Base-by-base conservation (phyloP, 2,329 filamentous ascomycete species). In the Didymella lethalis region DNA sequence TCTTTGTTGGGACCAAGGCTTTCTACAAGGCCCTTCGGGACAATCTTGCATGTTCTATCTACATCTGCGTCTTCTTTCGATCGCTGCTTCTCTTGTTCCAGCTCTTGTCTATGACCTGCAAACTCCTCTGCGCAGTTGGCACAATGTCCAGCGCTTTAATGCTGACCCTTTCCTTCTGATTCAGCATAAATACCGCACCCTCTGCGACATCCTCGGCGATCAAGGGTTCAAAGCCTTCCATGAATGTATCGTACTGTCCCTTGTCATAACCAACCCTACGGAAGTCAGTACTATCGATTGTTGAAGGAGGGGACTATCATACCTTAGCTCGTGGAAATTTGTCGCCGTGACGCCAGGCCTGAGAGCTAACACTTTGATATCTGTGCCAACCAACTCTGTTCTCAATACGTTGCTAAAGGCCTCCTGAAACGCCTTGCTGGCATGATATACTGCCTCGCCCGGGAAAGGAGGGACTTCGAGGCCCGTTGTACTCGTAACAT, bases 401-500 rank as follows among this genome's bases (percentile, higher is more conserved):
- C 82, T 71, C 10, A 85, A 73, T 1, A 77, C 76, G 54, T 85
- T 83, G 0, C 79, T 80, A 60, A 85, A 84, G 0, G 70, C 82
- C 54, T 84, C 82, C 50, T 82, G 80, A 3, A 72, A 75, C 0
- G 81, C 80, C 62, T 83, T 83, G 60, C 72, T 79, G 4, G 81
- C 75, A 57, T 83, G 81, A 53, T 83, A 82, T 8, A 84, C 80
- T 0, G 80, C 77, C 62, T 84, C 82, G 12, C 82, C 81, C 0
- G 79, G 71, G 49, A 84, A 84, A 0, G 82, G 82, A 0, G 82
- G 82, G 0, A 78, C 77, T 57, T 83, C 82, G 0, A 84, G 70
- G 0, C 73, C 82, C 0, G 82, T 84, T 0, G 77, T 76, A 0
- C 79, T 82, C 0, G 82, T 81, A 12, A 84, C 68, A 59, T 84